Evolutionary conservation across 139 green algal genomes (phyloP).

Genomic region (Dunaliella sp.): DNA sequence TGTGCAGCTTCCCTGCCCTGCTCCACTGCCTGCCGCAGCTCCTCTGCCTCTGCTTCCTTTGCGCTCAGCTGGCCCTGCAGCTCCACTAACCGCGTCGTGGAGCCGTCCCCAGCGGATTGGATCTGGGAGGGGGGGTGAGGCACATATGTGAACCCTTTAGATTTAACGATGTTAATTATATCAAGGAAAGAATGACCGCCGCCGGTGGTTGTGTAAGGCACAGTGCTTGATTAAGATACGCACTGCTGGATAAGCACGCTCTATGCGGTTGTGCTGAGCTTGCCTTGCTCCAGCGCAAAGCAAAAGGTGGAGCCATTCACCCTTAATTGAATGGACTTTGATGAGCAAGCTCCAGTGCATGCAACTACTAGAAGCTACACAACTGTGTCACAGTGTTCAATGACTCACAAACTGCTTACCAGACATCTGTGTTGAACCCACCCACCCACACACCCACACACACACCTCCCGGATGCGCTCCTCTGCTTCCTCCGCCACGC

Average conservation of each 20-base stretch:
- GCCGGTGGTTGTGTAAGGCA: too few relatives aligned
- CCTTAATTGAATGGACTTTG: too few relatives aligned
- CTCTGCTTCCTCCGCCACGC: conserved; percentile 11
- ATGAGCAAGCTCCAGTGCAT: too few relatives aligned
- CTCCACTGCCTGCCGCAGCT: conserved; percentile 26
- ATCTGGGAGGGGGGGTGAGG: not conserved
- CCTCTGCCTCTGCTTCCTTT: not conserved
- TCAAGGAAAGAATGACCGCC: not conserved
- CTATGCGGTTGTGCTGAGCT: too few relatives aligned
- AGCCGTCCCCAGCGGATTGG: not conserved
- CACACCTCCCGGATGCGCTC: conserved; percentile 10
- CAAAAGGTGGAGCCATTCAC: too few relatives aligned
- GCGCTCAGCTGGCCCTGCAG: conserved; percentile 1
- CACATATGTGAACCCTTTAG: not conserved
- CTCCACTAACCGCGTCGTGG: not conserved
- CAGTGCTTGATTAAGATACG: too few relatives aligned
- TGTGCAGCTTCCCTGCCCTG: conserved; percentile 9
- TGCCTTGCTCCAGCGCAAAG: too few relatives aligned
- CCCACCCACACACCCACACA: conserved; percentile 6
- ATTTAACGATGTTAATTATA: not conserved
- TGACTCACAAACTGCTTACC: too few relatives aligned
- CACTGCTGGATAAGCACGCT: too few relatives aligned
- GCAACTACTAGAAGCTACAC: too few relatives aligned
- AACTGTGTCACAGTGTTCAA: too few relatives aligned
- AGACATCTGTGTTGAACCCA: too few relatives aligned